These are phyloP conservation scores for Jacaranda copaia DNA, from an alignment of 257 asterid species.

Conservation along the genomic window DNA sequence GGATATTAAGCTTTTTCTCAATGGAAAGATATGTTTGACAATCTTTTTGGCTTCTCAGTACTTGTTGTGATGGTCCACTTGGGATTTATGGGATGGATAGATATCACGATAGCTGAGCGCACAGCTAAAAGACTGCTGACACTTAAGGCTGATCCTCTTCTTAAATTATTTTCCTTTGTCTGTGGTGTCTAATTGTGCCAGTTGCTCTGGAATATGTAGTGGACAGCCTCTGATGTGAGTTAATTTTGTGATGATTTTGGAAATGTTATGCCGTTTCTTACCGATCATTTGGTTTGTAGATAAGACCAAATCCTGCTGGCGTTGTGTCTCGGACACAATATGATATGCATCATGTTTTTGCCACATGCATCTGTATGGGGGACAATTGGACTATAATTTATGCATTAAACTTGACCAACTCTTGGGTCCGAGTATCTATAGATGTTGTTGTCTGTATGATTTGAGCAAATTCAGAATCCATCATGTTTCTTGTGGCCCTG, in stretches of 20 bases:
- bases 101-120: background rate
- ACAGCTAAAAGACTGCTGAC: background rate
- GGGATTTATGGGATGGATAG: conserved; percentile 18
- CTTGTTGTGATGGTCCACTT: conserved; percentile 20
- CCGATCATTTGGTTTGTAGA: background rate
- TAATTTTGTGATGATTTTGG: background rate
- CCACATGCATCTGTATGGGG: too few relatives aligned
- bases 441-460: too few relatives aligned
- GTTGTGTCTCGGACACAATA: too few relatives aligned
- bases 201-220: background rate
- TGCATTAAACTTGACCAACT: too few relatives aligned
- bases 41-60: conserved; percentile 31
- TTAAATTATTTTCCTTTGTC: background rate
- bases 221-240: background rate
- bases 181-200: background rate
- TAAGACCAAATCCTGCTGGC: too few relatives aligned
- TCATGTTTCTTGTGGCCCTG: too few relatives aligned
- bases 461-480: too few relatives aligned
- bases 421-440: too few relatives aligned
- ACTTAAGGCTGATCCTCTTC: conserved; percentile 13
- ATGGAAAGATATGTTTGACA: conserved; percentile 38
- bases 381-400: too few relatives aligned
- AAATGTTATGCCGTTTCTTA: background rate
- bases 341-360: too few relatives aligned
- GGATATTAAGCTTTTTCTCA: conserved; percentile 28